Conservation (phyloP, 2,329 filamentous ascomycete genomes). For the Xylariales sp. region DNA sequence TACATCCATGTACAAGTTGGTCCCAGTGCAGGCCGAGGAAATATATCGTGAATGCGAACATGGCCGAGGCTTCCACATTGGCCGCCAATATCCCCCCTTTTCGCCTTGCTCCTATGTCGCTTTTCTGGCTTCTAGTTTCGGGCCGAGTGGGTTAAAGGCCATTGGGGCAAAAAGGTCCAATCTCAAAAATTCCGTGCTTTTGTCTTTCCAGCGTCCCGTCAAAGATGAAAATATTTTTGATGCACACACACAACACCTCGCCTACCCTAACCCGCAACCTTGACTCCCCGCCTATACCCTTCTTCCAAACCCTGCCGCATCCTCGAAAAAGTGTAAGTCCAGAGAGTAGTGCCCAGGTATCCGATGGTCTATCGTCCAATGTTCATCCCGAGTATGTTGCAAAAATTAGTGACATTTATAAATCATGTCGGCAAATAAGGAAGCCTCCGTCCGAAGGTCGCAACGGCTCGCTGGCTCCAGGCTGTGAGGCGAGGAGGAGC, state of each 20-base stretch:
- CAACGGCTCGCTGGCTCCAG: background rate
- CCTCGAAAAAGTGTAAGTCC: conserved; percentile 36
- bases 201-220: conserved; percentile 35
- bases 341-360: conserved; percentile 38
- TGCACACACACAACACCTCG: conserved; percentile 21
- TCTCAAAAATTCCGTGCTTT: conserved; percentile 20
- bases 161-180: conserved; percentile 5
- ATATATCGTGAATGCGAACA: conserved; percentile 15
- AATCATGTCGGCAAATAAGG: background rate
- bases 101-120: background rate
- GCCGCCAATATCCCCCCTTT: background rate
- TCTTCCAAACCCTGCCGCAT: conserved; percentile 34
- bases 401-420: conserved; percentile 19
- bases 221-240: conserved; percentile 29
- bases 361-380: conserved; percentile 35
- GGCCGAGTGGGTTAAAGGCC: too few species aligned
- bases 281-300: conserved; percentile 32
- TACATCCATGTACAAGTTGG: conserved; percentile 22
- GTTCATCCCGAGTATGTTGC: conserved; percentile 34
- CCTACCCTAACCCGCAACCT: conserved; percentile 24
- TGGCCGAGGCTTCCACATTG: background rate
- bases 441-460: background rate
- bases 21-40: conserved; percentile 21
- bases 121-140: conserved; percentile 1
- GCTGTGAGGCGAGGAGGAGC: background rate